These are phyloP conservation scores for Didymella arachidicola DNA, from an alignment of 2,329 filamentous ascomycete genomes.

Conservation along the genomic window DNA sequence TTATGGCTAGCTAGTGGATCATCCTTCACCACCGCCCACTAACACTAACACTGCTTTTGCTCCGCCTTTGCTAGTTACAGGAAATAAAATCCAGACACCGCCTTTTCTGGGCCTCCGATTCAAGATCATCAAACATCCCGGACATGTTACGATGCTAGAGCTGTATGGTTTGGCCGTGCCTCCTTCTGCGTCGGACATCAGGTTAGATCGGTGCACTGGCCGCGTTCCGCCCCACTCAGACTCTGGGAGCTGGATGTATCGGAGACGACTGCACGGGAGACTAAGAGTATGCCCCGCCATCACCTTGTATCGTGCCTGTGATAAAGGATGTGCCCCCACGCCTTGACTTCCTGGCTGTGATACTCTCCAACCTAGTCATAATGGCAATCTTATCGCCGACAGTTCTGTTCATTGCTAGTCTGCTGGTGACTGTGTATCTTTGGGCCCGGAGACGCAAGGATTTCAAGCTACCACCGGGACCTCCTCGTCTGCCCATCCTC, in stretches of 20 bases:
- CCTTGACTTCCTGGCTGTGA: background rate
- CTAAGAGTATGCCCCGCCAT: background rate
- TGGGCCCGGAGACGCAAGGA: background rate
- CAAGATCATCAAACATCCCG: background rate
- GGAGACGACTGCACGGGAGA: background rate
- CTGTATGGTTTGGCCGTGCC: too few species aligned
- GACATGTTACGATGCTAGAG: background rate
- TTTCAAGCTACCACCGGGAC: slow-evolving; percentile 36
- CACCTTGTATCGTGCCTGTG: background rate
- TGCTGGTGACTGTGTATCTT: background rate
- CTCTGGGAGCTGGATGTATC: background rate
- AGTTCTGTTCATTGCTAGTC: background rate
- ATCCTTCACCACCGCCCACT: background rate
- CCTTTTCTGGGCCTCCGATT: background rate
- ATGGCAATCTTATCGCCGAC: background rate
- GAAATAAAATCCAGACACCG: background rate
- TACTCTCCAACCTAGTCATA: background rate
- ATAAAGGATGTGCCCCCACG: background rate
- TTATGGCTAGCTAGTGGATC: background rate
- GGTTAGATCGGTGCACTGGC: background rate
- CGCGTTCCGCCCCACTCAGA: background rate
- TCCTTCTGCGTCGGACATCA: background rate
- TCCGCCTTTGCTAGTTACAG: background rate
- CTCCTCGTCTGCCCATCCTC: slow-evolving; percentile 41
- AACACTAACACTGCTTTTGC: background rate